Evolutionary conservation across 352 stramenopile genomes (phyloP).

Genomic region (Globisporangium carolinianum): DNA sequence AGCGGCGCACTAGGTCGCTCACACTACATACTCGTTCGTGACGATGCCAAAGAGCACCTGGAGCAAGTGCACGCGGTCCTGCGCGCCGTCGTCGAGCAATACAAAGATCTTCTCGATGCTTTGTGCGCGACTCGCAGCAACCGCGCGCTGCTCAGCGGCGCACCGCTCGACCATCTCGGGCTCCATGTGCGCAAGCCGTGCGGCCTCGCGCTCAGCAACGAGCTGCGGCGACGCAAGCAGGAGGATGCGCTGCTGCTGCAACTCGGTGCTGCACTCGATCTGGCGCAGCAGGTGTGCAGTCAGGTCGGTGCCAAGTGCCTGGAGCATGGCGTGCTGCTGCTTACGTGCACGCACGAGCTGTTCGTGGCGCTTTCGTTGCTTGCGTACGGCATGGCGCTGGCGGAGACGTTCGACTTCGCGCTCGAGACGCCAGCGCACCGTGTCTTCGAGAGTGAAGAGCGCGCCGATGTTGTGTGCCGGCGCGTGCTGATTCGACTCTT

Average conservation of each 20-base stretch:
- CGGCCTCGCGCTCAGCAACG: constrained; percentile 27
- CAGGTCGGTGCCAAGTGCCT: constrained; percentile 34
- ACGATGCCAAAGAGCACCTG: constrained; percentile 52
- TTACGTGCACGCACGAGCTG: constrained; percentile 30
- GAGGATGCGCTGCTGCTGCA: constrained; percentile 53
- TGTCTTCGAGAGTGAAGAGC: constrained; percentile 49
- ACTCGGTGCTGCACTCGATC: constrained; percentile 41
- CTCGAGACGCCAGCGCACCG: constrained; percentile 34
- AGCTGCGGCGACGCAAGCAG: constrained; percentile 44
- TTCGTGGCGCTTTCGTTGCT: constrained; percentile 30
- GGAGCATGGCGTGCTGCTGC: constrained; percentile 38
- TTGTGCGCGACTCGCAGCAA: constrained; percentile 16
- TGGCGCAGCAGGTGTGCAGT: constrained; percentile 37
- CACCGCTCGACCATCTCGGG: constrained; percentile 50
- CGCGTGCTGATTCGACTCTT: neutral
- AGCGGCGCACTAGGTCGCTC: neutral
- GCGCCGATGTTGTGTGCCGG: constrained; percentile 16
- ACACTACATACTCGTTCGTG: constrained; percentile 39
- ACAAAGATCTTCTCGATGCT: constrained; percentile 51
- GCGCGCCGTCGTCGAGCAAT: constrained; percentile 25
- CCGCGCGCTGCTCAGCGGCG: constrained; percentile 15
- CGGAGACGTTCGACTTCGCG: constrained; percentile 33
- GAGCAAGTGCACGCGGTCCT: constrained; percentile 41
- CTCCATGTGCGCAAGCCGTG: constrained; percentile 29
- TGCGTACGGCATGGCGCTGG: constrained; percentile 28